Conservation (phyloP, 2,329 filamentous ascomycete species). For the Diaporthe citri region DNA sequence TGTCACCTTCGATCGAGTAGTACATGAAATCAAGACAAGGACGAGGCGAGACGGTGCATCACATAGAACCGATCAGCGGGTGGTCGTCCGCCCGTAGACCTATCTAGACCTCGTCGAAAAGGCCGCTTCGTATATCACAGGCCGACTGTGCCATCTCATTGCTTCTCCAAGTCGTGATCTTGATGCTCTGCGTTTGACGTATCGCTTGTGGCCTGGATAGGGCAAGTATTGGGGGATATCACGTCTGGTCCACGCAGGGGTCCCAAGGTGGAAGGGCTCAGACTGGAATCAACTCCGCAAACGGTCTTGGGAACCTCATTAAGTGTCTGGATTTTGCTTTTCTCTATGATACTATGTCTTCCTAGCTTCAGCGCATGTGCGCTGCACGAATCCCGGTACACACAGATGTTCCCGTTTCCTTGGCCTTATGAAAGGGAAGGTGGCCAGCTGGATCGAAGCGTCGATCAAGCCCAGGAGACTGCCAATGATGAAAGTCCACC, state of each 20-base stretch:
- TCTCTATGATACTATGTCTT: not conserved
- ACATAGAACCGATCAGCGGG: not conserved
- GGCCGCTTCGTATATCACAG: too few relatives aligned
- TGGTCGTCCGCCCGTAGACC: not conserved
- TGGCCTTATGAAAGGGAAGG: not conserved
- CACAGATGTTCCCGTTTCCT: not conserved
- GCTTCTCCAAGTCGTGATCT: not conserved
- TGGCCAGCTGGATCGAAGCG: not conserved
- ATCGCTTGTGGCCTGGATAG: not conserved
- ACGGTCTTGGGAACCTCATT: too few relatives aligned
- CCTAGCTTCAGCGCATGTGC: not conserved
- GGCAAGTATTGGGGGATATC: not conserved
- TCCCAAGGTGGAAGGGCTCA: not conserved
- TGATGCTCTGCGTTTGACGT: too few relatives aligned
- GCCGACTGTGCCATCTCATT: not conserved
- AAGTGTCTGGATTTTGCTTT: too few relatives aligned
- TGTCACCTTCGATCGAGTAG: not conserved
- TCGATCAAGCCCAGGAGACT: not conserved
- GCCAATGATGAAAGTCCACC: not conserved
- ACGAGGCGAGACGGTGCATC: not conserved
- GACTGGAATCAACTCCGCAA: not conserved
- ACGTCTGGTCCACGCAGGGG: not conserved
- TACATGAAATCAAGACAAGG: not conserved
- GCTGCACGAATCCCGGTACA: not conserved
- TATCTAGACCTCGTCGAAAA: not conserved